Base-by-base conservation (phyloP, 2,329 filamentous ascomycete species). In the Lasiodiplodia sp. region DNA sequence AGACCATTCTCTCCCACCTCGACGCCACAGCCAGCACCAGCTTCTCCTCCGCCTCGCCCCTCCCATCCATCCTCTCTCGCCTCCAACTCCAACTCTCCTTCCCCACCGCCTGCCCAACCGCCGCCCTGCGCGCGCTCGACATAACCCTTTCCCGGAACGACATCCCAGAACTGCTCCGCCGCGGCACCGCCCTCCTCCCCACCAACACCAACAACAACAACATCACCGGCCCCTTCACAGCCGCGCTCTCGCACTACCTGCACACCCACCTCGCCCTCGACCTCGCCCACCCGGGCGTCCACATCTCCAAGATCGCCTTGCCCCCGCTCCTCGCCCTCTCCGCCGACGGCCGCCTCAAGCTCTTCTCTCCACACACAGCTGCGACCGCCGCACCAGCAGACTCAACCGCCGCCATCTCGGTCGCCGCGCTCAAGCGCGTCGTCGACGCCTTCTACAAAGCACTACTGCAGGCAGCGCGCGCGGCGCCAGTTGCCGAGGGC, bases 1-100 rank as follows among this genome's bases (percentile, higher is more conserved):
- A 85, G 69, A 78, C 73, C 0, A 88, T 93, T 69, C 83, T 95
- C 67, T 88, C 87, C 16, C 82, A 86, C 68, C 81, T 94, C 16
- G 31, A 37, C n/a, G 70, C 75, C 34, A 55, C 52, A 57, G 66
- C 67, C 64, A 77, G 76, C 4, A 75, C 74, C 2, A 75, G 78
- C 65, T 69, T 44, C 6, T 44, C 74, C 5, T 37, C 18, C 16
- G 44, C 14, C 16, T 34, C 56, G 53, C 62, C 68, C 66, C 65
- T 77, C 77, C 4, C 44, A 1, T 76, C 77, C 66, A 70, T 77
- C 18, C 72, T 80, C 52, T 72, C 75, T 11, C 74, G 77, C 65
- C 71, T 81, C n/a, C 75, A 77, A 25, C 66, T 81, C 18, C 78
- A 79, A 63, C 73, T 81, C 16, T 70, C 75, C 40, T 80, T 80